A percentile compares a stretch with the other conserved stretches of the same genome.
Conservation (phyloP, 306 rosid species). For the Lathyrus tuberosus region DNA sequence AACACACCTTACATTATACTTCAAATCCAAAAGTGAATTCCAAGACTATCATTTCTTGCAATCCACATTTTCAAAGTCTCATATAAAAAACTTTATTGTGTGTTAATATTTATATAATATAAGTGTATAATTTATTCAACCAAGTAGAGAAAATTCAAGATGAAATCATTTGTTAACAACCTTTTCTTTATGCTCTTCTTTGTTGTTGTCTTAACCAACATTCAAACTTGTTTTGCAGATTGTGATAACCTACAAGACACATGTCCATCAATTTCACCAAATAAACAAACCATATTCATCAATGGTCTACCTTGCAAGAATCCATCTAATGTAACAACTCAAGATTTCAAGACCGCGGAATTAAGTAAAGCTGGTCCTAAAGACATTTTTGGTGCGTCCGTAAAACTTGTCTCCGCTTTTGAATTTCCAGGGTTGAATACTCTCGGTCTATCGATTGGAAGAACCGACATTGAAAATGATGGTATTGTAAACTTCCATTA, state of each 20-base stretch:
- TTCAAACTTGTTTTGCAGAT: slow-evolving; percentile 48
- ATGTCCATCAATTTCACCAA: slow-evolving; percentile 60
- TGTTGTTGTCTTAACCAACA: slow-evolving; percentile 34
- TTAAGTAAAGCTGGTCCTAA: slow-evolving; percentile 44
- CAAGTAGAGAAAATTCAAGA: slow-evolving; percentile 42
- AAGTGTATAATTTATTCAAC: slow-evolving; percentile 36
- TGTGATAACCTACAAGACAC: slow-evolving; percentile 62
- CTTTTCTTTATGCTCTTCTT: slow-evolving; percentile 38
- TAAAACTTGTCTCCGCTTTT: slow-evolving; percentile 57
- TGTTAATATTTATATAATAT: neutral
- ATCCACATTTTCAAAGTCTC: slow-evolving; percentile 34
- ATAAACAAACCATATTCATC: slow-evolving; percentile 58
- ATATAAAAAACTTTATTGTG: slow-evolving; percentile 21
- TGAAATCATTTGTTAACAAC: slow-evolving; percentile 39
- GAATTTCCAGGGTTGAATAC: slow-evolving; percentile 75
- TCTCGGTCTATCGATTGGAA: slow-evolving; percentile 73
- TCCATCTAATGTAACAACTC: slow-evolving; percentile 51
- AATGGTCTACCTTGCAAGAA: slow-evolving; percentile 81
- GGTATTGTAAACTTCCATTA: slow-evolving; percentile 60
- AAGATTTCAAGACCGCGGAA: slow-evolving; percentile 62
- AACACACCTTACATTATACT: slow-evolving; percentile 53
- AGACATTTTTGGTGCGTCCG: slow-evolving; percentile 49
- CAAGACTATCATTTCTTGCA: slow-evolving; percentile 66
- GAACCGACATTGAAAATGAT: slow-evolving; percentile 54
- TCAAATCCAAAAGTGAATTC: slow-evolving; percentile 72